Evolutionary conservation across 2,329 filamentous ascomycete species (phyloP).

Genomic region (Cadophora luteo-olivacea): DNA sequence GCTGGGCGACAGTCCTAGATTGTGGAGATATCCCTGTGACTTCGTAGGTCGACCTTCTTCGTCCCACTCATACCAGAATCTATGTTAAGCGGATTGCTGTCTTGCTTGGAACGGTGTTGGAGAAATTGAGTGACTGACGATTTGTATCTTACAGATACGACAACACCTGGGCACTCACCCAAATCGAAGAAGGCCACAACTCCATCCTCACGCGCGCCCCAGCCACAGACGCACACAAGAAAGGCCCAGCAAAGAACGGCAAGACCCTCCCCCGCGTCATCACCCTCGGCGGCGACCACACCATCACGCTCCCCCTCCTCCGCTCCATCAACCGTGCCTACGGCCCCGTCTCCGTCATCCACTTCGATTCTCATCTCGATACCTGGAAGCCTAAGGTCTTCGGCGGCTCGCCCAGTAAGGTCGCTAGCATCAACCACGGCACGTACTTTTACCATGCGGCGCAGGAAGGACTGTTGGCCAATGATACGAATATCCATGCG

Average conservation of each 20-base stretch:
- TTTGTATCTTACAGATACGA: constrained; percentile 66
- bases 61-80: too few relatives aligned
- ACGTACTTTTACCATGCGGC: constrained; percentile 89
- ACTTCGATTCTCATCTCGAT: constrained; percentile 70
- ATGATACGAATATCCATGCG: constrained; percentile 87
- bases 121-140: too few relatives aligned
- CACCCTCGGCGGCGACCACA: constrained; percentile 72
- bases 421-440: constrained; percentile 82
- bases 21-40: constrained; percentile 87
- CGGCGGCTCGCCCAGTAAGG: constrained; percentile 77
- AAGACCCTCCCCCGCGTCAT: constrained; percentile 83
- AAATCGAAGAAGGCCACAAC: constrained; percentile 87
- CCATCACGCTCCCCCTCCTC: constrained; percentile 65
- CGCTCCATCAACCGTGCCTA: constrained; percentile 66
- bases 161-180: constrained; percentile 79
- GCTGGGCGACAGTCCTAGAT: constrained; percentile 80
- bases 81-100: too few relatives aligned
- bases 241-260: constrained; percentile 72
- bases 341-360: constrained; percentile 65
- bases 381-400: constrained; percentile 88
- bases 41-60: constrained; percentile 61
- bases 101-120: too few relatives aligned
- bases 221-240: constrained; percentile 69
- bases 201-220: constrained; percentile 74
- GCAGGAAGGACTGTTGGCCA: constrained; percentile 77